phyloP scores from a whole-genome alignment of 2,329 filamentous ascomycete species.

The Incumbomyces lentus region DNA sequence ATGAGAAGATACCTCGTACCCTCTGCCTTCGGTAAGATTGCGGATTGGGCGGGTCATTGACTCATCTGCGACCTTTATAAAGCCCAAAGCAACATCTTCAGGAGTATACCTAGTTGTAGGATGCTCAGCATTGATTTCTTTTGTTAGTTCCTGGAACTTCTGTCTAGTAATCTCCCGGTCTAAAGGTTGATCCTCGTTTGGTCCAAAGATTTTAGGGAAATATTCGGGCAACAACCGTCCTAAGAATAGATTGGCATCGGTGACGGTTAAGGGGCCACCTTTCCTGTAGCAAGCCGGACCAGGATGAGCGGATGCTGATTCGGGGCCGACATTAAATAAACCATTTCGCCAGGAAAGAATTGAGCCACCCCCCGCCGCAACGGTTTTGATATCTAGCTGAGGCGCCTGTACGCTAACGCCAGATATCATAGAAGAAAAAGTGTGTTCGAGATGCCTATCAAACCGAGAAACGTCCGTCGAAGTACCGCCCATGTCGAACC shows the following conservation, averaged over 20 bases:
- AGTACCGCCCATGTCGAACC: slow-evolving; percentile 93
- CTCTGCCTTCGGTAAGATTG: slow-evolving; percentile 82
- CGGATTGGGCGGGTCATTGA: slow-evolving; percentile 89
- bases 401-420: slow-evolving; percentile 91
- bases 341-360: slow-evolving; percentile 77
- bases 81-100: slow-evolving; percentile 87
- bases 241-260: slow-evolving; percentile 81
- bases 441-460: slow-evolving; percentile 79
- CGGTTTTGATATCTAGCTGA: slow-evolving; percentile 89
- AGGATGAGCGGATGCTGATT: slow-evolving; percentile 82
- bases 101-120: slow-evolving; percentile 59
- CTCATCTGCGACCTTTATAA: slow-evolving; percentile 81
- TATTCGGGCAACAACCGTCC: slow-evolving; percentile 80
- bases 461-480: slow-evolving; percentile 86
- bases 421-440: slow-evolving; percentile 86
- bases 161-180: slow-evolving; percentile 65
- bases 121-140: slow-evolving; percentile 57
- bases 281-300: slow-evolving; percentile 90
- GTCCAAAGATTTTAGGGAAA: slow-evolving; percentile 92
- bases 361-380: slow-evolving; percentile 67
- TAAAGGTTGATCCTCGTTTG: slow-evolving; percentile 72
- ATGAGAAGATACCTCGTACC: slow-evolving; percentile 81
- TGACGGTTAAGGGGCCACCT: slow-evolving; percentile 80
- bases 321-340: slow-evolving; percentile 82
- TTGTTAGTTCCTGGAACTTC: slow-evolving; percentile 63